Conservation (phyloP, 441 rosid species). For the Mallotus japonicus region DNA sequence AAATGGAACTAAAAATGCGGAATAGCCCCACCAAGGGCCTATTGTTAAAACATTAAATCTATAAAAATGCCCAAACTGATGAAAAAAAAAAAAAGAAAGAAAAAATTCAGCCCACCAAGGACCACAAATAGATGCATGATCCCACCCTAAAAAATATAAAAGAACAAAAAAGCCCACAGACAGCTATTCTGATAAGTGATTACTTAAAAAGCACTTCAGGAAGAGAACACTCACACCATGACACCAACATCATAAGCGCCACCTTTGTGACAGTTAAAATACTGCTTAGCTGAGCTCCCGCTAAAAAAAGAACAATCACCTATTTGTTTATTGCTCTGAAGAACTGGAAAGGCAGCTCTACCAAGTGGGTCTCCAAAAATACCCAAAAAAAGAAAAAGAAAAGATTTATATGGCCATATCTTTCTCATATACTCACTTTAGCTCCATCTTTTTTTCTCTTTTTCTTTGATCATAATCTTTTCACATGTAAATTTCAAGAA, state of each 20-base stretch:
- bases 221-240: background rate
- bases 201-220: conserved; percentile 14
- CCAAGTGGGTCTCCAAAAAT: conserved; percentile 38
- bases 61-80: too few species aligned
- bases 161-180: conserved; percentile 16
- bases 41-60: too few species aligned
- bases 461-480: background rate
- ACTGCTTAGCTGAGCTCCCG: conserved; percentile 50
- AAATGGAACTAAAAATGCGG: too few species aligned
- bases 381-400: too few species aligned
- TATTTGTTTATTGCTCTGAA: conserved; percentile 45
- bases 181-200: conserved; percentile 18
- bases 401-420: background rate
- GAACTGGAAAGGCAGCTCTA: conserved; percentile 65
- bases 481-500: background rate
- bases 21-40: too few species aligned
- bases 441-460: background rate
- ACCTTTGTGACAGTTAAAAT: conserved; percentile 37
- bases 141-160: background rate
- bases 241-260: conserved; percentile 28
- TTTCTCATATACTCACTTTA: conserved; percentile 8
- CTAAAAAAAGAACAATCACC: conserved; percentile 33
- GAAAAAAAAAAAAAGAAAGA: background rate
- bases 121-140: background rate
- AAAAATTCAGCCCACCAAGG: background rate